Percentiles rank a stretch among this genome's conserved stretches.
These are phyloP conservation scores for Colletotrichum plurivorum DNA, from an alignment of 2,329 filamentous ascomycete species.

Conservation along the genomic window DNA sequence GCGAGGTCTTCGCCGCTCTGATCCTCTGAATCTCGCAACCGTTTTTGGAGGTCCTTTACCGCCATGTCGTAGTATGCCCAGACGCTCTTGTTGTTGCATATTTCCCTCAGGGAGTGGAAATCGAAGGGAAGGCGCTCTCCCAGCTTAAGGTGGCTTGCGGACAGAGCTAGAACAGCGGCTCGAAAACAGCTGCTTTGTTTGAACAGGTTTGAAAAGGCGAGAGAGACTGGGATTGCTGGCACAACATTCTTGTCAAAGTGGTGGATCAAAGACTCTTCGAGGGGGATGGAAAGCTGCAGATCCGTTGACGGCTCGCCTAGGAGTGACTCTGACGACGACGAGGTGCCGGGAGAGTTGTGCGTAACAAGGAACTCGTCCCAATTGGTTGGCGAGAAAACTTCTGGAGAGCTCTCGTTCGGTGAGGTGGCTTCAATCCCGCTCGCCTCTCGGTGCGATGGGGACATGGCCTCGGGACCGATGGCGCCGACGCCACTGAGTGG, in stretches of 20 bases:
- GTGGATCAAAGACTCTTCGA: slow-evolving; percentile 24
- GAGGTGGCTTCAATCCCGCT: neutral
- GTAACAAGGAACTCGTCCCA: slow-evolving; percentile 29
- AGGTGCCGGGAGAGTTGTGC: neutral
- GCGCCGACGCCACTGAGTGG: too few species aligned
- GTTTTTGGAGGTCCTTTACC: slow-evolving; percentile 16
- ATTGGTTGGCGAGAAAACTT: neutral
- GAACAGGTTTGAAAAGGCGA: slow-evolving; percentile 26
- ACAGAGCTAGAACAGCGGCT: slow-evolving; percentile 22
- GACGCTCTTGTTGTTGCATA: slow-evolving; percentile 17
- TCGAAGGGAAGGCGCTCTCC: slow-evolving; percentile 3
- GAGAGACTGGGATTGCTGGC: slow-evolving; percentile 13
- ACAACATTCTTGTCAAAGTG: slow-evolving; percentile 30
- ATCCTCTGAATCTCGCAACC: neutral
- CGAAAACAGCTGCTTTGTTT: slow-evolving; percentile 26
- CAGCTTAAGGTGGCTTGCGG: slow-evolving; percentile 27
- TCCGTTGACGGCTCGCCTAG: slow-evolving; percentile 3
- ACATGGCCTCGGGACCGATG: neutral
- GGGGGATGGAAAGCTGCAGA: slow-evolving; percentile 13
- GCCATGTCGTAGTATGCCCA: slow-evolving; percentile 29
- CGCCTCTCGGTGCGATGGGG: neutral
- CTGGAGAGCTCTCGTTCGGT: neutral
- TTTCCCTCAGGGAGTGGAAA: neutral
- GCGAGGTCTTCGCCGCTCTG: slow-evolving; percentile 23
- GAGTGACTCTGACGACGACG: neutral